Evolutionary conservation across 2,329 filamentous ascomycete genomes (phyloP).

Genomic region (Ophiocordyceps australis): DNA sequence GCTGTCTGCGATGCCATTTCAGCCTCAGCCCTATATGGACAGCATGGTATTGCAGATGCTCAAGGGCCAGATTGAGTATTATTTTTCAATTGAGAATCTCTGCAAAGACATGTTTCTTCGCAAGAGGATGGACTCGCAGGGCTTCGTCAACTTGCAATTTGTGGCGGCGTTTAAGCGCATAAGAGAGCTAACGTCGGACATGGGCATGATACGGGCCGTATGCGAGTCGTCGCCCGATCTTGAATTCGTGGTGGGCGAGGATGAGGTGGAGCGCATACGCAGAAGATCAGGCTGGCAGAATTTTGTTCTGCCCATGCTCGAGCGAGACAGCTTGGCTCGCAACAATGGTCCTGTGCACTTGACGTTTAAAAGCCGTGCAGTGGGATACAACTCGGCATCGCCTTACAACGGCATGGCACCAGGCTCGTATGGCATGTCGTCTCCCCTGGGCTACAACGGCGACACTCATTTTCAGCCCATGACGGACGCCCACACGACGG

Average conservation of each 20-base stretch:
- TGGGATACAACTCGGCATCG: slow-evolving; percentile 8
- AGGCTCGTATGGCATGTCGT: slow-evolving; percentile 11
- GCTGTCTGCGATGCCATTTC: slow-evolving; percentile 15
- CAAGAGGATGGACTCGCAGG: slow-evolving; percentile 85
- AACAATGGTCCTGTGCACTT: slow-evolving; percentile 43
- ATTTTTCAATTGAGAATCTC: slow-evolving; percentile 91
- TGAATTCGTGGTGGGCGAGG: slow-evolving; percentile 57
- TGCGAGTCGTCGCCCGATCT: slow-evolving; percentile 55
- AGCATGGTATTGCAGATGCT: slow-evolving; percentile 27
- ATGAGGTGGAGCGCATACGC: slow-evolving; percentile 64
- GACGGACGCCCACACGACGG: slow-evolving; percentile 18
- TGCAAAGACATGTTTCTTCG: slow-evolving; percentile 85
- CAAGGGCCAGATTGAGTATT: slow-evolving; percentile 58
- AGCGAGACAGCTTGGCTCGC: slow-evolving; percentile 56
- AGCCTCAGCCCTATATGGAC: slow-evolving; percentile 28
- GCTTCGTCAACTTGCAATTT: slow-evolving; percentile 66
- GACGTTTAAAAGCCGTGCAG: slow-evolving; percentile 16
- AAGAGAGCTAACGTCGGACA: slow-evolving; percentile 29
- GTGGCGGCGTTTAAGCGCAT: slow-evolving; percentile 74
- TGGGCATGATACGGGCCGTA: slow-evolving; percentile 55
- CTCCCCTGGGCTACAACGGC: slow-evolving; percentile 10
- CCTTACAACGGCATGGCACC: slow-evolving; percentile 14
- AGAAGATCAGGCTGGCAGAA: slow-evolving; percentile 59
- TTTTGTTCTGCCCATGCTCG: slow-evolving; percentile 55
- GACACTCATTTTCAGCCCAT: slow-evolving; percentile 11